phyloP scores from a whole-genome alignment of 148 eudicot genomes.

The Rhododendron williamsianum region DNA sequence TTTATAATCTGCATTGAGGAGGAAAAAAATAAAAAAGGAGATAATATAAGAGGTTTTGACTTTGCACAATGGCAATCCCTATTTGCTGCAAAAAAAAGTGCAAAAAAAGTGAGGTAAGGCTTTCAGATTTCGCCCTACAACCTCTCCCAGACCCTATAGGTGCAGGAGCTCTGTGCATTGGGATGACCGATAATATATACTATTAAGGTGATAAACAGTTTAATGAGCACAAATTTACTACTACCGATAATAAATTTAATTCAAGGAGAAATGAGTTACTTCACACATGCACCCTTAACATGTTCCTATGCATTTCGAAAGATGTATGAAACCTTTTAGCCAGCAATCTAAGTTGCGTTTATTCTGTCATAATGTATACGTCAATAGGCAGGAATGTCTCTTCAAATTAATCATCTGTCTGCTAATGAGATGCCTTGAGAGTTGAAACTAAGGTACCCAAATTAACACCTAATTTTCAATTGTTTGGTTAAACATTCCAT shows the following conservation, averaged over 20 bases:
- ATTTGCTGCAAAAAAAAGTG: too few relatives aligned
- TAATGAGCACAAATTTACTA: neutral
- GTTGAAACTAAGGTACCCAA: neutral
- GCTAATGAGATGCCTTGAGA: neutral
- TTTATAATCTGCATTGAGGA: constrained; percentile 12
- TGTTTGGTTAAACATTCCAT: neutral
- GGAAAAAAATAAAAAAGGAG: neutral
- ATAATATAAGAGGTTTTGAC: neutral
- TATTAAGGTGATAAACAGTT: neutral
- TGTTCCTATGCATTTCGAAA: neutral
- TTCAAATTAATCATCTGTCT: too few relatives aligned
- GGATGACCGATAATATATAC: neutral
- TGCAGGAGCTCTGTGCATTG: neutral
- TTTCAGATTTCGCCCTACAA: neutral
- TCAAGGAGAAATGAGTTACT: neutral
- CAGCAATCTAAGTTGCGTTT: too few relatives aligned
- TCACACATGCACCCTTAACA: too few relatives aligned
- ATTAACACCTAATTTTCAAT: neutral
- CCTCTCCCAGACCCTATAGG: neutral
- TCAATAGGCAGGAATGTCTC: too few relatives aligned
- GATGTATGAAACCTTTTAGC: neutral
- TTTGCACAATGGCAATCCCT: neutral
- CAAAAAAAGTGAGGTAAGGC: neutral
- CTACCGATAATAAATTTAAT: too few relatives aligned
- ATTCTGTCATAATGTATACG: too few relatives aligned